A percentile compares a stretch with the other conserved stretches of the same genome.
Evolutionary conservation across 495 filamentous ascomycete species (phyloP).

Genomic region (Penicillium antarcticum): DNA sequence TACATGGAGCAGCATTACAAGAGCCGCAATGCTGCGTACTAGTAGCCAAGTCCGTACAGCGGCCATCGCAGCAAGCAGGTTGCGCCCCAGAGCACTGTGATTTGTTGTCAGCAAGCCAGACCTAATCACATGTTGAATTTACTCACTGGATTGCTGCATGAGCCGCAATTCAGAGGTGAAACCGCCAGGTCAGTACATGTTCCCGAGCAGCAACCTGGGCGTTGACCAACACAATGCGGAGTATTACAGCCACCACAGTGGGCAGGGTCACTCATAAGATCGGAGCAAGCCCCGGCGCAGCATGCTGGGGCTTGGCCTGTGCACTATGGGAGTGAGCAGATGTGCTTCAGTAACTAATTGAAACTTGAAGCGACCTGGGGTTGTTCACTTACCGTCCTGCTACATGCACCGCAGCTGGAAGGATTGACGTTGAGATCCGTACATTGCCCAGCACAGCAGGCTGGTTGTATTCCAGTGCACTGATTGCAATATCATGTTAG

Average conservation of each 20-base stretch:
- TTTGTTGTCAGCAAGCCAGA: too few species aligned
- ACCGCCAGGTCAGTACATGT: slow-evolving; percentile 13
- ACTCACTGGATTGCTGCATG: slow-evolving; percentile 9
- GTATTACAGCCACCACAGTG: slow-evolving; percentile 11
- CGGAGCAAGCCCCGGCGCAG: slow-evolving; percentile 11
- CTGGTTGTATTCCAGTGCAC: slow-evolving; percentile 12
- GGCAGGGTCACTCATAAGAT: background rate
- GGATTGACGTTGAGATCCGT: slow-evolving; percentile 7
- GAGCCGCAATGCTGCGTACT: slow-evolving; percentile 2
- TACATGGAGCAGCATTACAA: background rate
- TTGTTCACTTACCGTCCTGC: slow-evolving; percentile 2
- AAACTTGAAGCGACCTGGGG: background rate
- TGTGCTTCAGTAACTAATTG: background rate
- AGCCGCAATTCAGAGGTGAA: slow-evolving; percentile 12
- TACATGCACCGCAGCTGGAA: slow-evolving; percentile 10
- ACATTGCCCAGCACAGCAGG: slow-evolving; percentile 14
- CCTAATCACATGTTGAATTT: background rate
- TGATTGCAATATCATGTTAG: background rate
- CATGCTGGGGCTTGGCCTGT: slow-evolving; percentile 2
- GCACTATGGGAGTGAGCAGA: background rate
- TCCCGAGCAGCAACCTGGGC: slow-evolving; percentile 13
- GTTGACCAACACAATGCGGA: slow-evolving; percentile 6
- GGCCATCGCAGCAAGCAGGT: slow-evolving; percentile 5
- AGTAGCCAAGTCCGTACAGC: background rate
- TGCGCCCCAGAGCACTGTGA: background rate